These are phyloP conservation scores for Stropharia rugosoannulata DNA, from an alignment of 768 basidiomycete species.

Conservation along the genomic window DNA sequence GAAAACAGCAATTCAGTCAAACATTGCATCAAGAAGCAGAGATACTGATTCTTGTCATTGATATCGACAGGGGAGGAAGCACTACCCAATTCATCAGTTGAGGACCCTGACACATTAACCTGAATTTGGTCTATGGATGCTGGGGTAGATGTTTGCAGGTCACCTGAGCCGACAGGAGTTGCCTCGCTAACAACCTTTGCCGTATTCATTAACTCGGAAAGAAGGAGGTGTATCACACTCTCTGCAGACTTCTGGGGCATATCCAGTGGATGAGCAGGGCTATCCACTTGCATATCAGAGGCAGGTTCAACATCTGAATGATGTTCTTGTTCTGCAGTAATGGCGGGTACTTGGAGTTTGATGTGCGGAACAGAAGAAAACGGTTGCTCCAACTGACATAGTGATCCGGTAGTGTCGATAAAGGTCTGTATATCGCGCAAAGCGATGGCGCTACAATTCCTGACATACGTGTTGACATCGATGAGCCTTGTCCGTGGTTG, in stretches of 20 bases:
- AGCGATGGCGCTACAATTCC: constrained; percentile 74
- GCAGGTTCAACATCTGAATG: constrained; percentile 17
- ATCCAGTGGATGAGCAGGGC: constrained; percentile 21
- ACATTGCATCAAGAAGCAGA: constrained; percentile 87
- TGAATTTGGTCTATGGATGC: neutral
- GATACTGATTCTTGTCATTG: constrained; percentile 51
- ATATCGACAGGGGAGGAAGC: constrained; percentile 14
- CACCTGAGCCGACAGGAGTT: constrained; percentile 12
- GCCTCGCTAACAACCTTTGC: constrained; percentile 46
- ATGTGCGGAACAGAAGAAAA: constrained; percentile 57
- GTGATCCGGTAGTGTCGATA: constrained; percentile 65
- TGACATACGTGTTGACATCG: constrained; percentile 73
- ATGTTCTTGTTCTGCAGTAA: constrained; percentile 20
- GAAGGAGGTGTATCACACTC: constrained; percentile 64
- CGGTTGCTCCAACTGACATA: constrained; percentile 74
- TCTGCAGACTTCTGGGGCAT: constrained; percentile 47
- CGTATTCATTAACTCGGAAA: constrained; percentile 66
- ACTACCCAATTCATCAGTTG: neutral
- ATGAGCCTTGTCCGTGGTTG: constrained; percentile 66
- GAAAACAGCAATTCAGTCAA: constrained; percentile 92
- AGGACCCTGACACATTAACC: neutral
- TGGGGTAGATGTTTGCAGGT: neutral
- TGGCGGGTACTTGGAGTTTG: constrained; percentile 45
- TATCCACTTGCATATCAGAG: constrained; percentile 64
- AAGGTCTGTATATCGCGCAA: constrained; percentile 80